Conservation (phyloP, 2,329 filamentous ascomycete genomes). For the Aspergillus viridinutans region DNA sequence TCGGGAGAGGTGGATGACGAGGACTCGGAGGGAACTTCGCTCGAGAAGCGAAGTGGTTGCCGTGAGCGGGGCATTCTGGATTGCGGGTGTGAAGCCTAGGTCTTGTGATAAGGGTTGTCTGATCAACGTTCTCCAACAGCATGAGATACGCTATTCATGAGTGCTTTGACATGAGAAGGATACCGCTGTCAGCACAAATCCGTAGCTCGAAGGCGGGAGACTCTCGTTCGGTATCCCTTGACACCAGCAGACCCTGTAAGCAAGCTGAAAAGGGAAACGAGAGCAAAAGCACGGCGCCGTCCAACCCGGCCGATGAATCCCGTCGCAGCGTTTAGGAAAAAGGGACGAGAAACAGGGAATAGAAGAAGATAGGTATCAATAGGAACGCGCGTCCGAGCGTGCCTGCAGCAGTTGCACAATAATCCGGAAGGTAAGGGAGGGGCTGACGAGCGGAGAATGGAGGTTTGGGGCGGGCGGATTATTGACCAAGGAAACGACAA, state of each 20-base stretch:
- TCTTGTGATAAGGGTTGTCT: conserved; percentile 1
- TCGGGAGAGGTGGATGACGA: conserved; percentile 45
- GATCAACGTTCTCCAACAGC: conserved; percentile 6
- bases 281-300: background rate
- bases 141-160: background rate
- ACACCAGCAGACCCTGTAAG: background rate
- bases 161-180: background rate
- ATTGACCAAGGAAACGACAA: background rate
- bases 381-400: conserved; percentile 16
- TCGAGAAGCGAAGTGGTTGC: conserved; percentile 33
- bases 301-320: background rate
- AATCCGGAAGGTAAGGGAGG: conserved; percentile 16
- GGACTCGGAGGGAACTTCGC: conserved; percentile 40
- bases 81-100: background rate
- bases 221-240: background rate
- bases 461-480: background rate
- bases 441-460: conserved; percentile 1
- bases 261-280: background rate
- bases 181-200: background rate
- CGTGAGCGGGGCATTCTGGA: conserved; percentile 35
- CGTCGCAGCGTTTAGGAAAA: background rate
- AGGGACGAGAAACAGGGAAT: background rate
- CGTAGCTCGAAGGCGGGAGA: background rate
- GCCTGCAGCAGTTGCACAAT: conserved; percentile 11
- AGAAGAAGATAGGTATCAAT: conserved; percentile 7